Evolutionary conservation across 257 asterid species (phyloP), one percentile per base, ranked within the genome.

Genomic region (Solanum stenotomum): DNA sequence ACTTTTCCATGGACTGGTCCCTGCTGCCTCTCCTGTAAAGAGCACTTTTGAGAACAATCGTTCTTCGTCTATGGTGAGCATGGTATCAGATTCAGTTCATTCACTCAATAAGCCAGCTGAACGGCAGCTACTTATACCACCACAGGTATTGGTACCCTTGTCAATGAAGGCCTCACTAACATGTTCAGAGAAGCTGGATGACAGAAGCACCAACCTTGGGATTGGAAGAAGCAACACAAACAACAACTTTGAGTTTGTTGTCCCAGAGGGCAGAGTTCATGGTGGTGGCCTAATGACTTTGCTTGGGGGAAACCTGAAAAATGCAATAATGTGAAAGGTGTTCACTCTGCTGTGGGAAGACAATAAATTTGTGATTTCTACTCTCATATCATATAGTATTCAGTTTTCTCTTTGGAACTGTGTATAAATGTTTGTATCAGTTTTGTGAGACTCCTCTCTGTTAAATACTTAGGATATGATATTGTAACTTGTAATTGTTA

Each of bases 211-310:
- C 14, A 88, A 87, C 85, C 89, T 38, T 74, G 86, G 88, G 16
- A 49, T 25, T 23, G 90, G 88, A 75, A 35, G 86, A 68, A 74
- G 22, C 49, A 88, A 86, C 65, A 86, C 75, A 5, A 84, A 86
- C 52, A 91, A 63, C 86, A 78, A 93, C 85, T 87, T 90, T n/a
- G 91, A 89, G 85, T 90, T 91, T 56, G 93, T 81, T 63, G 93
- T 93, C 31, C 94, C 97, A 7, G 99, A 96, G 90, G 99, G 99
- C 4, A 91, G 99, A 89, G 99, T 96, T 59, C 99, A 96, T 89
- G 99, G 99, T 67, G 99, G 99, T 79, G 98, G 98, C n/a, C 95
- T 96, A 22, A 87, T 96, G 91, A 94, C 99, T n/a, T 89, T 96
- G 71, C 93, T 96, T 46, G 97, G 95, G 14, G 98, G 98, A 38